Percentiles rank a stretch among this genome's conserved stretches.
Conservation (phyloP, 192 early-diverging fungal species). For the Thoreauomyces humboldtii region DNA sequence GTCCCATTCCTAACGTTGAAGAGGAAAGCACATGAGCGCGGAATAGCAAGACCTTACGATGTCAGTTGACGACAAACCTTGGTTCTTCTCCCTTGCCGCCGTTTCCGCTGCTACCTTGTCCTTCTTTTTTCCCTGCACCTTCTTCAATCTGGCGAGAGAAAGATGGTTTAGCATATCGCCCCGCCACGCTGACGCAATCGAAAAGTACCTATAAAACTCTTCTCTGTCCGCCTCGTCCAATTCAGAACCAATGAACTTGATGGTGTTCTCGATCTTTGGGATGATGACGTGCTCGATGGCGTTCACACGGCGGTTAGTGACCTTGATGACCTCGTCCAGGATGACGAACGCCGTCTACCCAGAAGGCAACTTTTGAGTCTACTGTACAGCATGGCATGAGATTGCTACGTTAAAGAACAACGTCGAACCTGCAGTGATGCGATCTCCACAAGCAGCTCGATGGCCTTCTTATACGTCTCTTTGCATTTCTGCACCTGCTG, state of each 20-base stretch:
- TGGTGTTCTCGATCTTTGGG: constrained; percentile 97
- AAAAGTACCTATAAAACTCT: constrained; percentile 83
- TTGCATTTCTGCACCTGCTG: constrained; percentile 95
- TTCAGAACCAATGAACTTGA: constrained; percentile 93
- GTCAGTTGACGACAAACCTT: constrained; percentile 12
- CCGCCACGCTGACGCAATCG: too few species aligned
- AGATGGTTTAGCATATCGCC: too few species aligned
- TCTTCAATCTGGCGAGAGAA: constrained; percentile 73
- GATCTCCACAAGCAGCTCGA: constrained; percentile 93
- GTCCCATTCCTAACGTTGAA: too few species aligned
- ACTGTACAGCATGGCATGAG: neutral
- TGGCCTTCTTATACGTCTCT: constrained; percentile 91
- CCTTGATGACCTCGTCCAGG: constrained; percentile 98
- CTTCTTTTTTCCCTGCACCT: constrained; percentile 99
- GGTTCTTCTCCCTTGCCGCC: constrained; percentile 43
- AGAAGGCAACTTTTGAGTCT: neutral
- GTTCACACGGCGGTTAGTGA: constrained; percentile 98
- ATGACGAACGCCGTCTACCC: constrained; percentile 94
- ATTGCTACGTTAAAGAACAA: neutral
- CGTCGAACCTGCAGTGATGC: constrained; percentile 86
- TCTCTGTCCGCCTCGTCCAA: constrained; percentile 98
- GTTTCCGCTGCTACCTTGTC: constrained; percentile 62
- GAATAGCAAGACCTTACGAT: neutral
- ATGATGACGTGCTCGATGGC: constrained; percentile 99
- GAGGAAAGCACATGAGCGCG: too few species aligned